Base-by-base conservation (phyloP, 2,329 filamentous ascomycete species). In the Penicillium hordei region DNA sequence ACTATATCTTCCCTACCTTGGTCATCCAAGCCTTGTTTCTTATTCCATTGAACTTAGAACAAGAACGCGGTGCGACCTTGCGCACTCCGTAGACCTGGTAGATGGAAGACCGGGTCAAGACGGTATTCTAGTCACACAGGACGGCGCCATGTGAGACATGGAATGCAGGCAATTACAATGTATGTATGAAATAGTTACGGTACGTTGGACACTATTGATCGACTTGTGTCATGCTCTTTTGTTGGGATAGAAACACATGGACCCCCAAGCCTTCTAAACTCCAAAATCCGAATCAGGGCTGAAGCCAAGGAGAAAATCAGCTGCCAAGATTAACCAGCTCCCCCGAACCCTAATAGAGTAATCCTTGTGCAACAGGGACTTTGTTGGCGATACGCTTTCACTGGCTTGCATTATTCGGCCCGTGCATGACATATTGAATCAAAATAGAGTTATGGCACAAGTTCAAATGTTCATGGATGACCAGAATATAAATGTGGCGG, bases 381-480 rank as follows among this genome's bases (percentile, higher is more conserved):
- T 68, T 68, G 62, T 68, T 71, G 67, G 69, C 69, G 70, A 71
- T 72, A 69, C 68, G 69, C 69, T 71, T 70, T 62, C 43, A 46
- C 57, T 58, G 59, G 60, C 57, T 52, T 56, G 54, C 44, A 40
- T 36, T 48, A 44, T 36, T 49, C 45, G 45, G 58, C 55, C 60
- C 58, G 63, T 65, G 60, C 62, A 48, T 52, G 40, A 56, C 33
- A 49, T 58, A 43, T 39, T 46, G n/a, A 36, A 38, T 13, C 10
- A 31, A 10, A 40, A 52, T 38, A 34, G 12, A 19, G 15, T 8
- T 25, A 39, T 27, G 15, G 9, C 12, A 25, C 19, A 49, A 34
- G 13, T 34, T 15, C 21, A 21, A 25, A 36, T 9, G 13, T 33
- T 12, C 27, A 31, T 29, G 19, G 5, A 25, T 38, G 10, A 15